Conservation (phyloP, 2,329 filamentous ascomycete species). For the Salinomyces thailandicus region DNA sequence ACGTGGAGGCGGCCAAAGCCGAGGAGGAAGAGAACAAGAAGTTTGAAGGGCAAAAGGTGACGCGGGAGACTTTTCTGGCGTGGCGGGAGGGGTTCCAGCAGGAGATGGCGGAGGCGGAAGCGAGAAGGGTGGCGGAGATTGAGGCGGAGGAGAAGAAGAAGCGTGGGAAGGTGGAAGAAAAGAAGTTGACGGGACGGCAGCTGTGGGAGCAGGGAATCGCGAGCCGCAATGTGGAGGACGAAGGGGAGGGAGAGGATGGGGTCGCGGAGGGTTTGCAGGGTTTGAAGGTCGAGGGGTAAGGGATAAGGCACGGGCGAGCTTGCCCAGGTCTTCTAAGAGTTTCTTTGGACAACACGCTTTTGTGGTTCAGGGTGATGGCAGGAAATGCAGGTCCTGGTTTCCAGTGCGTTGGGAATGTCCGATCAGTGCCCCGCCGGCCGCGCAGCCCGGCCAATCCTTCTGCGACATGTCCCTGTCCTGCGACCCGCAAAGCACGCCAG, state of each 20-base stretch:
- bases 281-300: slow-evolving; percentile 49
- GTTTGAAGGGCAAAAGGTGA: slow-evolving; percentile 86
- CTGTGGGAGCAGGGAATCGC: slow-evolving; percentile 40
- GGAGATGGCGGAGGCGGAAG: slow-evolving; percentile 69
- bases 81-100: slow-evolving; percentile 70
- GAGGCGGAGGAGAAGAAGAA: slow-evolving; percentile 57
- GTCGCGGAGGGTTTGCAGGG: slow-evolving; percentile 55
- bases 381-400: too few species aligned
- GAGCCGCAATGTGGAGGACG: slow-evolving; percentile 50
- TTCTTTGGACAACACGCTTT: too few species aligned
- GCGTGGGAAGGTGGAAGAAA: slow-evolving; percentile 56
- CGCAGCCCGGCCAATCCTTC: too few species aligned
- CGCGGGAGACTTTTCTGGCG: slow-evolving; percentile 68
- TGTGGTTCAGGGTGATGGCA: too few species aligned
- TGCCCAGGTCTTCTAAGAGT: too few species aligned
- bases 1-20: slow-evolving; percentile 47
- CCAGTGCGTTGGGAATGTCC: too few species aligned
- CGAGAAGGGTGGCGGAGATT: slow-evolving; percentile 46
- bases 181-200: slow-evolving; percentile 59
- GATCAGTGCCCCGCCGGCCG: too few species aligned
- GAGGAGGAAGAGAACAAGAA: slow-evolving; percentile 94
- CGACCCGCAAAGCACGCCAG: too few species aligned
- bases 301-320: too few species aligned
- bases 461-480: too few species aligned
- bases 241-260: slow-evolving; percentile 54